Evolutionary conservation across 768 basidiomycete species (phyloP).

Genomic region (Suillus weaverae): DNA sequence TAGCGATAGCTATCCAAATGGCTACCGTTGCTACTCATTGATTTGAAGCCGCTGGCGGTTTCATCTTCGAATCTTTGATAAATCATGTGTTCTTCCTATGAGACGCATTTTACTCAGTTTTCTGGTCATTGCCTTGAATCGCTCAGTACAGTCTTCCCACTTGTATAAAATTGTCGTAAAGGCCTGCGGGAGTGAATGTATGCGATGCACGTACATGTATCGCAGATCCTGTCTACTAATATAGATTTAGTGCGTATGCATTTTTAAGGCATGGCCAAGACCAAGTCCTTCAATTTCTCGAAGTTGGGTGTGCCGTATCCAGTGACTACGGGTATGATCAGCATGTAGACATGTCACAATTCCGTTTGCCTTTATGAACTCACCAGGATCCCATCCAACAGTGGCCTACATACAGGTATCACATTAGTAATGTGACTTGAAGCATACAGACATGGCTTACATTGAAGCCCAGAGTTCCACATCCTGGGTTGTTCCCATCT

Average conservation of each 20-base stretch:
- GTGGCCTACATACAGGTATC: slow-evolving; percentile 37
- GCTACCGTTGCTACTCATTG: background rate
- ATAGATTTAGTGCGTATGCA: background rate
- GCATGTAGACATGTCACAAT: slow-evolving; percentile 7
- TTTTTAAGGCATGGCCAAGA: slow-evolving; percentile 16
- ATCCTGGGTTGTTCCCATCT: slow-evolving; percentile 54
- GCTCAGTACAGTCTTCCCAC: background rate
- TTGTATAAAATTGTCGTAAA: background rate
- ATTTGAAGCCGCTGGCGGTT: background rate
- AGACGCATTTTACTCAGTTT: background rate
- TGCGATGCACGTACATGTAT: background rate
- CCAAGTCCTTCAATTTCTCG: slow-evolving; percentile 42
- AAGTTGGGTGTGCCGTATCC: slow-evolving; percentile 61
- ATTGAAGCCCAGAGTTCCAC: slow-evolving; percentile 67
- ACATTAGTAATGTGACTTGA: background rate
- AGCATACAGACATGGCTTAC: slow-evolving; percentile 36
- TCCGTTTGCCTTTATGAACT: slow-evolving; percentile 19
- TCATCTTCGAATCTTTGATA: background rate
- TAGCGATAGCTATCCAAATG: too few relatives aligned
- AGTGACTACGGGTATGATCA: slow-evolving; percentile 39
- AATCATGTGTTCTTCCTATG: background rate
- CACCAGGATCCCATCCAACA: slow-evolving; percentile 60
- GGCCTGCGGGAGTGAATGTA: background rate
- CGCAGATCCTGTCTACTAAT: background rate
- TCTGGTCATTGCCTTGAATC: background rate